phyloP scores from a whole-genome alignment of 805 yeast species.

The Candida cerambycidarum region DNA sequence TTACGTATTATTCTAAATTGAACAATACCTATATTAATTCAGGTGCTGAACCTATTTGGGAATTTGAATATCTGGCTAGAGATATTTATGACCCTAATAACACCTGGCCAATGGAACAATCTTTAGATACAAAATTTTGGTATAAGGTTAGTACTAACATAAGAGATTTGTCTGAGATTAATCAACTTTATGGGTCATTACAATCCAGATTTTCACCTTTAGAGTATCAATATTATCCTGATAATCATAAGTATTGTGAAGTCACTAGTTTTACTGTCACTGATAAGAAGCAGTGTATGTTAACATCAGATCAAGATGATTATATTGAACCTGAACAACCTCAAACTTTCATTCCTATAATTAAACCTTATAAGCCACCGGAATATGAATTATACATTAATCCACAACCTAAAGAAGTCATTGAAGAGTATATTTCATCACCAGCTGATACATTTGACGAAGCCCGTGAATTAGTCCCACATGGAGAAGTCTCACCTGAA shows the following conservation, averaged over 20 bases:
- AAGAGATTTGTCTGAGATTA: slow-evolving; percentile 37
- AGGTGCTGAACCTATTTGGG: slow-evolving; percentile 62
- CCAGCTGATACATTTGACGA: not conserved
- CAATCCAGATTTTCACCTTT: slow-evolving; percentile 48
- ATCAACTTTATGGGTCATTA: slow-evolving; percentile 48
- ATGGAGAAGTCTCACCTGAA: not conserved
- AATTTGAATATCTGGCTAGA: slow-evolving; percentile 63
- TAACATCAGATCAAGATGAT: slow-evolving; percentile 23
- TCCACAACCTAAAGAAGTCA: not conserved
- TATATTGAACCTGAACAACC: slow-evolving; percentile 16
- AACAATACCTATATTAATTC: slow-evolving; percentile 54
- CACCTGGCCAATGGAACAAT: slow-evolving; percentile 58
- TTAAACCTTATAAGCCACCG: slow-evolving; percentile 17
- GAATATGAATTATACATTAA: slow-evolving; percentile 11
- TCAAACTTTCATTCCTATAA: slow-evolving; percentile 16
- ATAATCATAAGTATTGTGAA: slow-evolving; percentile 20
- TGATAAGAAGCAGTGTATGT: slow-evolving; percentile 20
- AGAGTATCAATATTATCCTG: not conserved
- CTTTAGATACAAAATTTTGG: slow-evolving; percentile 73
- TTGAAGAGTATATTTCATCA: not conserved
- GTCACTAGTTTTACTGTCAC: slow-evolving; percentile 21
- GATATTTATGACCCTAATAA: slow-evolving; percentile 50
- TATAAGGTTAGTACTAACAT: slow-evolving; percentile 28
- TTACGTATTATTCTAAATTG: slow-evolving; percentile 56
- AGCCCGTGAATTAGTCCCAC: not conserved